These are phyloP conservation scores for Podaxis sp. DNA, from an alignment of 768 basidiomycete species.

Conservation along the genomic window DNA sequence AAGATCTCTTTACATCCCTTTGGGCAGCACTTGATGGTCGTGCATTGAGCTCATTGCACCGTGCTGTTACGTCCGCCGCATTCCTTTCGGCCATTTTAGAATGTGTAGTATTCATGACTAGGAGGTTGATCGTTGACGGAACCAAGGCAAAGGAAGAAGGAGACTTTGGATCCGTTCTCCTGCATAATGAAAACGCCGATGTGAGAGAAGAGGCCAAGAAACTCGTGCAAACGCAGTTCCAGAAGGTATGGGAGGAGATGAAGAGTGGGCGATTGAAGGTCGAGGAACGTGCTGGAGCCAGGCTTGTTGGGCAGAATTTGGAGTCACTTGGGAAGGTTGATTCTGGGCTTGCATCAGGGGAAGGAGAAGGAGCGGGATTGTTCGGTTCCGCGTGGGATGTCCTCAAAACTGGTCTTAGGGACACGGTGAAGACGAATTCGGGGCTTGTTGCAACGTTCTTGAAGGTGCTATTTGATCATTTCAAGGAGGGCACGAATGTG, in stretches of 20 bases:
- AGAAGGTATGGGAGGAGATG: conserved; percentile 46
- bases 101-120: conserved; percentile 46
- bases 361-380: conserved; percentile 28
- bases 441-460: conserved; percentile 41
- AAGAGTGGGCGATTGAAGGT: conserved; percentile 40
- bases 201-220: conserved; percentile 3
- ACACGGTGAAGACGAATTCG: conserved; percentile 18
- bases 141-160: not conserved
- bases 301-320: conserved; percentile 38
- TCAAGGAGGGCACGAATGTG: conserved; percentile 25
- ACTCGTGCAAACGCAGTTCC: conserved; percentile 43
- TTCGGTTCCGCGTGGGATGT: conserved; percentile 46
- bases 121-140: conserved; percentile 9
- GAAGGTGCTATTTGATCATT: conserved; percentile 37
- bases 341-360: conserved; percentile 14
- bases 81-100: conserved; percentile 71
- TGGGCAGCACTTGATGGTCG: conserved; percentile 79
- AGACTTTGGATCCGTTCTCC: not conserved
- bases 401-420: conserved; percentile 28
- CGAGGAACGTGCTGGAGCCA: conserved; percentile 38
- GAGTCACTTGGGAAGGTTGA: conserved; percentile 29
- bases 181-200: not conserved
- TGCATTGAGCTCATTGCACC: conserved; percentile 55
- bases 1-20: conserved; percentile 65
- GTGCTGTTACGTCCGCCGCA: conserved; percentile 49